Conservation (phyloP, 441 rosid species). For the Metrosideros polymorpha region DNA sequence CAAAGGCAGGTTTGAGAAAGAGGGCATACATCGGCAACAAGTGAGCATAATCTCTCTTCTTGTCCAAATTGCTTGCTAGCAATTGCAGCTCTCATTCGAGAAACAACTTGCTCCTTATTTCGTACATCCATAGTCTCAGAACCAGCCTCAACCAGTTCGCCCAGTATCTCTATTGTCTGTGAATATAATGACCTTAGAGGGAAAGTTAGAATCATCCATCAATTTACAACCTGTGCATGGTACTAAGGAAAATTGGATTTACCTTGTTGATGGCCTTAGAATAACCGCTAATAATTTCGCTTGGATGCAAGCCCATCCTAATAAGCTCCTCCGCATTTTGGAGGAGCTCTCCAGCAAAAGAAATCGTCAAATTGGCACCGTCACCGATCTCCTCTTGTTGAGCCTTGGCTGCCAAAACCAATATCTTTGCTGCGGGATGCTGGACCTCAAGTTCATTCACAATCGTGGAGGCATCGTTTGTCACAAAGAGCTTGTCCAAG, state of each 20-base stretch:
- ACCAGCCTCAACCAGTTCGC: slow-evolving; percentile 72
- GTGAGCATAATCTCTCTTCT: slow-evolving; percentile 72
- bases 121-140: slow-evolving; percentile 97
- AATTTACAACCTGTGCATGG: not conserved
- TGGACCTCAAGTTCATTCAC: slow-evolving; percentile 97
- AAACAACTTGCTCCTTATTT: slow-evolving; percentile 58
- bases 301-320: slow-evolving; percentile 89
- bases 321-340: slow-evolving; percentile 95
- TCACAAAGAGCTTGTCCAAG: slow-evolving; percentile 84
- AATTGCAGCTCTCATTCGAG: slow-evolving; percentile 90
- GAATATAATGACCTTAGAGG: not conserved
- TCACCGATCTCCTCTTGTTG: slow-evolving; percentile 99
- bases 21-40: slow-evolving; percentile 67
- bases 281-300: slow-evolving; percentile 96
- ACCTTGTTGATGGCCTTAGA: slow-evolving; percentile 72
- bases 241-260: not conserved
- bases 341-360: slow-evolving; percentile 94
- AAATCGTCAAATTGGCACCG: slow-evolving; percentile 86
- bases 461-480: slow-evolving; percentile 92
- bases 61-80: slow-evolving; percentile 98
- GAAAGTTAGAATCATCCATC: not conserved
- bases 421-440: slow-evolving; percentile 92
- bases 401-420: slow-evolving; percentile 89
- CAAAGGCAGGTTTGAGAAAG: not conserved
- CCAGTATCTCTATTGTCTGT: slow-evolving; percentile 62